phyloP scores from a whole-genome alignment of 192 early-diverging fungal species.

The Linderina pennispora region DNA sequence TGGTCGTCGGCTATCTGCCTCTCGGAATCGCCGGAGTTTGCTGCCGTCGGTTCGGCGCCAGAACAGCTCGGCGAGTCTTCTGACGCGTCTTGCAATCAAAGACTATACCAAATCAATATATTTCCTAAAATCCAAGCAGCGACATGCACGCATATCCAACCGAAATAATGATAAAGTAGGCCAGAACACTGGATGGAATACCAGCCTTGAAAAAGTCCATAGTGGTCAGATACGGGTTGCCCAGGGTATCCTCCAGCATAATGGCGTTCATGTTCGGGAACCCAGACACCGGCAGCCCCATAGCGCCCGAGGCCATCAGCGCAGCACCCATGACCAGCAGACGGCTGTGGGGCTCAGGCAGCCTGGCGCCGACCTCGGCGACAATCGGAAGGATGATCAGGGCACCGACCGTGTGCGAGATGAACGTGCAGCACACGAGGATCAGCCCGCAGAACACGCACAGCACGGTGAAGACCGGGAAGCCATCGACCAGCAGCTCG shows the following conservation, averaged over 20 bases:
- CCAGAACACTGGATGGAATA: constrained; percentile 65
- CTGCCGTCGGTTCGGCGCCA: no score
- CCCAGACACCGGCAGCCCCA: constrained; percentile 88
- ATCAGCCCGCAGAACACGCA: constrained; percentile 75
- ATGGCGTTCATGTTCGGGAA: constrained; percentile 99
- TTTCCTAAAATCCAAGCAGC: constrained; percentile 53
- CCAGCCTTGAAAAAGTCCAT: constrained; percentile 82
- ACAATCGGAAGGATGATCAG: constrained; percentile 96
- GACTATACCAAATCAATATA: background rate
- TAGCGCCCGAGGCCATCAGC: constrained; percentile 82
- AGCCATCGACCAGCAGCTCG: constrained; percentile 54
- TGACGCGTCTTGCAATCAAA: background rate
- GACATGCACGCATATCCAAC: constrained; percentile 74
- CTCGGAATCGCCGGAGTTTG: no score
- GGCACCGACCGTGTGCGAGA: constrained; percentile 93
- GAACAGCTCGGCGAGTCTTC: no score
- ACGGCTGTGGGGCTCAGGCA: constrained; percentile 72
- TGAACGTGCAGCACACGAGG: constrained; percentile 83
- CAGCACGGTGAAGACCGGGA: constrained; percentile 66
- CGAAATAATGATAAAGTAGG: constrained; percentile 63
- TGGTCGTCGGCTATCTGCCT: no score
- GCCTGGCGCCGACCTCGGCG: constrained; percentile 70
- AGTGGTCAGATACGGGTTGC: constrained; percentile 74
- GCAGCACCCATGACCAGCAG: constrained; percentile 80
- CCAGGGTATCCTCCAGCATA: constrained; percentile 81